phyloP scores from a whole-genome alignment of 768 basidiomycete species.

The Mycena venus region DNA sequence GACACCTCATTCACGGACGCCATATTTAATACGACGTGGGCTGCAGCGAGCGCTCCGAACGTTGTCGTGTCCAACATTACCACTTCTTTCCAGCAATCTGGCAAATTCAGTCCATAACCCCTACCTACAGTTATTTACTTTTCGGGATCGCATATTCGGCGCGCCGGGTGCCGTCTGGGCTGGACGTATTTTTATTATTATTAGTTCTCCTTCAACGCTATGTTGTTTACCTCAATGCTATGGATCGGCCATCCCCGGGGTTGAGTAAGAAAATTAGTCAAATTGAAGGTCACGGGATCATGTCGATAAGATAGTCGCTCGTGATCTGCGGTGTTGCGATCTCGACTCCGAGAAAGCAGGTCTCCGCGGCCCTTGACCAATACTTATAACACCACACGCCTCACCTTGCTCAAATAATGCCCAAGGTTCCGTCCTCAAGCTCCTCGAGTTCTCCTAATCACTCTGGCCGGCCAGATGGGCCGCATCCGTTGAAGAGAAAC shows the following conservation, averaged over 20 bases:
- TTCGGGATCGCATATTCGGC: slow-evolving; percentile 11
- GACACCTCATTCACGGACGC: slow-evolving; percentile 61
- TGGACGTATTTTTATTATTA: slow-evolving; percentile 27
- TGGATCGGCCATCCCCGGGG: not conserved
- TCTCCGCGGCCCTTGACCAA: not conserved
- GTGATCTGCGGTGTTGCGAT: not conserved
- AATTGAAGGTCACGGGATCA: not conserved
- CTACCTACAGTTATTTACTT: slow-evolving; percentile 26
- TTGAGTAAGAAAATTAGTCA: no score
- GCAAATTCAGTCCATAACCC: slow-evolving; percentile 38
- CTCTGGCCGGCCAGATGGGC: slow-evolving; percentile 59
- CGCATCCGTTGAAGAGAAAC: slow-evolving; percentile 58
- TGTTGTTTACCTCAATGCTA: slow-evolving; percentile 15
- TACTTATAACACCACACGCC: not conserved
- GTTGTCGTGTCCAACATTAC: slow-evolving; percentile 62
- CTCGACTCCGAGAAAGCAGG: not conserved
- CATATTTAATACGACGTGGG: slow-evolving; percentile 65
- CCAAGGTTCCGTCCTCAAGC: slow-evolving; percentile 47
- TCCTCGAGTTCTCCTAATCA: slow-evolving; percentile 35
- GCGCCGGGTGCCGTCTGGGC: not conserved
- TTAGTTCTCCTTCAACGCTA: slow-evolving; percentile 6
- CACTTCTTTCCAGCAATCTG: slow-evolving; percentile 48
- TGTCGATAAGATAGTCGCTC: not conserved
- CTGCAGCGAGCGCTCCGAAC: slow-evolving; percentile 49
- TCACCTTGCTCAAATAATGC: slow-evolving; percentile 54